A percentile compares a stretch with the other conserved stretches of the same genome.
Evolutionary conservation across 2,329 filamentous ascomycete species (phyloP).

Genomic region (Drechslerella dactyloides): DNA sequence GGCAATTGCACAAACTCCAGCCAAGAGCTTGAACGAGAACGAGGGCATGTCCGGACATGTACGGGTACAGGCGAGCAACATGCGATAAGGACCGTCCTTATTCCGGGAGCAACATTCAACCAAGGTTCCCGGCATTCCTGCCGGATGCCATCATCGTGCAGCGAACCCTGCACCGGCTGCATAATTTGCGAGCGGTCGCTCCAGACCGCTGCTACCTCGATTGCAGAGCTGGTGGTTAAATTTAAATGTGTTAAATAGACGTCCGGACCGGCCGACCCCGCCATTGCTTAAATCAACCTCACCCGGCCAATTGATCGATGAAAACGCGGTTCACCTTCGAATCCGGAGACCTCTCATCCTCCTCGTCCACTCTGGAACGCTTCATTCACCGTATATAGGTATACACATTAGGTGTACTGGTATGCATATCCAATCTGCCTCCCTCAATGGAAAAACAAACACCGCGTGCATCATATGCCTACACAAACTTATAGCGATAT

Average conservation of each 20-base stretch:
- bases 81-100: neutral
- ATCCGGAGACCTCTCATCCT: too few relatives aligned
- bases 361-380: neutral
- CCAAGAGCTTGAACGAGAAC: too few relatives aligned
- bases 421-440: too few relatives aligned
- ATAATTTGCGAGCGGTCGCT: constrained; percentile 20
- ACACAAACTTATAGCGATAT: too few relatives aligned
- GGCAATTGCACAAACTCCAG: too few relatives aligned
- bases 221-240: constrained; percentile 6
- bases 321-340: neutral
- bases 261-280: neutral
- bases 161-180: constrained; percentile 31
- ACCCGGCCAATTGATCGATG: neutral
- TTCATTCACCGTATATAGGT: constrained; percentile 14
- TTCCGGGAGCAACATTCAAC: constrained; percentile 2
- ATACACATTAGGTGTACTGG: too few relatives aligned
- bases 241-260: neutral
- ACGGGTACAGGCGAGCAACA: too few relatives aligned
- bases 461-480: too few relatives aligned
- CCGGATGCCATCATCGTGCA: constrained; percentile 41
- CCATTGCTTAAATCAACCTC: neutral
- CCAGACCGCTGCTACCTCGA: neutral
- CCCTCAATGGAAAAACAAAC: too few relatives aligned
- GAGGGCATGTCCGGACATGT: too few relatives aligned
- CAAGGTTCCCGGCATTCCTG: constrained; percentile 4